phyloP scores from a whole-genome alignment of 495 filamentous ascomycete genomes.

The Penicillium antarcticum region DNA sequence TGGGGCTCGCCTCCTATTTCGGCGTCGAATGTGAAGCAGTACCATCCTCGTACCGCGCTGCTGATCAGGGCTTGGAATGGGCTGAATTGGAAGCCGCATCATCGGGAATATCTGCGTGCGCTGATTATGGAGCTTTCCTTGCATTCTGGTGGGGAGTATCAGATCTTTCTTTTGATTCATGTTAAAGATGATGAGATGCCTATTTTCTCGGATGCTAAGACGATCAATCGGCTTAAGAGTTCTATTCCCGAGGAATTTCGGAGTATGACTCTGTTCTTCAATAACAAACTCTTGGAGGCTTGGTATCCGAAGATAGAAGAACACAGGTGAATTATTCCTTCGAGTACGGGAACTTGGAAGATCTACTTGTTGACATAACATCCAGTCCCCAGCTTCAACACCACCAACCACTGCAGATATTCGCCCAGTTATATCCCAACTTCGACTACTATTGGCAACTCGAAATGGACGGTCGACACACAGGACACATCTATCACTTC shows the following conservation, averaged over 20 bases:
- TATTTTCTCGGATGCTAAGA: slow-evolving; percentile 47
- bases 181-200: slow-evolving; percentile 56
- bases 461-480: slow-evolving; percentile 70
- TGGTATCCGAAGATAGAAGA: slow-evolving; percentile 28
- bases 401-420: slow-evolving; percentile 42
- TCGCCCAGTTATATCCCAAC: slow-evolving; percentile 64
- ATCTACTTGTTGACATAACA: not conserved
- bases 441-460: slow-evolving; percentile 78
- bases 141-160: slow-evolving; percentile 71
- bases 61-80: slow-evolving; percentile 66
- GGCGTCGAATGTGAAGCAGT: slow-evolving; percentile 5
- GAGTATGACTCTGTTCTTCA: slow-evolving; percentile 67
- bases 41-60: slow-evolving; percentile 57
- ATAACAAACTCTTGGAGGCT: slow-evolving; percentile 33
- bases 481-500: slow-evolving; percentile 68
- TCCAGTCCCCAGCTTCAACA: slow-evolving; percentile 24
- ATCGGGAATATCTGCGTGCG: slow-evolving; percentile 67
- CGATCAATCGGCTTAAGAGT: slow-evolving; percentile 44
- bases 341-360: not conserved
- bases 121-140: slow-evolving; percentile 71
- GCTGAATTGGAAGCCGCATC: slow-evolving; percentile 66
- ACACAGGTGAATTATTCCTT: slow-evolving; percentile 15
- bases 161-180: slow-evolving; percentile 73
- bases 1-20: not conserved
- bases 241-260: slow-evolving; percentile 63